Conservation (phyloP, 768 basidiomycete genomes). For the Lactarius pseudohatsudake region DNA sequence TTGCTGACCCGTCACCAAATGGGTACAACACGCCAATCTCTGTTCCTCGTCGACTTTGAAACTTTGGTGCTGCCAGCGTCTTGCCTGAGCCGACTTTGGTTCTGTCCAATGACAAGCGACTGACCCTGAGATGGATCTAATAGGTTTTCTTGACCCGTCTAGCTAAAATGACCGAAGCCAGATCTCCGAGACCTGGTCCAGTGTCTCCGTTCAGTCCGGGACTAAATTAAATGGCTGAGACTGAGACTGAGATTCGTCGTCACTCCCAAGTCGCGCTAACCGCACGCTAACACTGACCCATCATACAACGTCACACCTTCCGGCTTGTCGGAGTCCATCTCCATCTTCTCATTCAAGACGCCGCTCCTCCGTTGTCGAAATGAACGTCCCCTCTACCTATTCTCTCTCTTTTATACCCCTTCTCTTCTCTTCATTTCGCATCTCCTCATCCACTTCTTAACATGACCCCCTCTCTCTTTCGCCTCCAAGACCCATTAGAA, state of each 20-base stretch:
- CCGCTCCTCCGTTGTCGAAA: constrained; percentile 22
- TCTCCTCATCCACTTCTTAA: constrained; percentile 7
- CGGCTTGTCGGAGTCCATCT: constrained; percentile 28
- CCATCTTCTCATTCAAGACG: constrained; percentile 25
- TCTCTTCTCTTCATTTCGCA: constrained; percentile 6
- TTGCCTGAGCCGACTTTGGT: background rate
- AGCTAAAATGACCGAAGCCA: constrained; percentile 21
- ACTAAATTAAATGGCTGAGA: constrained; percentile 12
- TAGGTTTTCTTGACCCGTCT: background rate
- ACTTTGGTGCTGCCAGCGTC: background rate
- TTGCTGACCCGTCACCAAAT: background rate
- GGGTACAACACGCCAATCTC: constrained; percentile 5
- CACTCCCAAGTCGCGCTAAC: constrained; percentile 20
- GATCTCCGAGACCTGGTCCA: constrained; percentile 16
- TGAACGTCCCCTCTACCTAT: constrained; percentile 19
- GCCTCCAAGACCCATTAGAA: constrained; percentile 65
- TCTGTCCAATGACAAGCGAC: background rate
- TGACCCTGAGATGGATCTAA: background rate
- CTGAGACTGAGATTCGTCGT: constrained; percentile 22
- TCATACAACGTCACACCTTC: constrained; percentile 26
- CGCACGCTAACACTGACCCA: constrained; percentile 3
- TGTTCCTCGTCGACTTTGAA: constrained; percentile 2
- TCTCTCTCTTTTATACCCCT: constrained; percentile 22
- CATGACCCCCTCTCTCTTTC: constrained; percentile 22
- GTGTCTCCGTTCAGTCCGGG: constrained; percentile 22